Conservation (phyloP, 805 yeast species). For the Yarrowia osloensis region DNA sequence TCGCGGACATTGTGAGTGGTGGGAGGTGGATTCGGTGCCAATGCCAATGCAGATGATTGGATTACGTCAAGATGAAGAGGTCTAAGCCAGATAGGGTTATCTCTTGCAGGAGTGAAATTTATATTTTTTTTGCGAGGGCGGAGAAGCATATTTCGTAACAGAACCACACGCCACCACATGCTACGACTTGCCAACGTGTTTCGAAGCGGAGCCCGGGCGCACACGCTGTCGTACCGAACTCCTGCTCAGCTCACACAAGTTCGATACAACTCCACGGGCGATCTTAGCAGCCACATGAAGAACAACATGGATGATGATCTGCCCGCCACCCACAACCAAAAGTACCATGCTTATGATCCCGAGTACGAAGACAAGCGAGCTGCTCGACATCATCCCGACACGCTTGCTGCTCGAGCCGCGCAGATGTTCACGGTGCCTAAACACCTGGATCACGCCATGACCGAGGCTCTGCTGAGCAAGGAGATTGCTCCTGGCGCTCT, state of each 20-base stretch:
- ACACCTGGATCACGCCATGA: not conserved
- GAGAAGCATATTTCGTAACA: not conserved
- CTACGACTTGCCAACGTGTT: not conserved
- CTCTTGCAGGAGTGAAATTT: not conserved
- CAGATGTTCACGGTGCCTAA: constrained; percentile 12
- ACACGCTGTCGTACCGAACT: too few relatives aligned
- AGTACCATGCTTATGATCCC: not conserved
- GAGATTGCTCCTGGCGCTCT: constrained; percentile 57
- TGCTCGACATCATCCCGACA: constrained; percentile 4
- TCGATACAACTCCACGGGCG: not conserved
- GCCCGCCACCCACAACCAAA: not conserved
- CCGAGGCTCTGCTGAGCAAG: not conserved
- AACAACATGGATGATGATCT: not conserved
- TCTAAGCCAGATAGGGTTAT: not conserved
- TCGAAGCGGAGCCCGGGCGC: not conserved
- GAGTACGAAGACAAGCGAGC: not conserved
- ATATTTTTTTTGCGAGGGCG: too few relatives aligned
- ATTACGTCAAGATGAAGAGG: not conserved
- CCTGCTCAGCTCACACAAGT: too few relatives aligned
- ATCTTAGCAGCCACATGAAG: not conserved
- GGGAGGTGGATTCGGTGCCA: not conserved
- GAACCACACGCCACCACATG: not conserved
- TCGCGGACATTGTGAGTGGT: not conserved
- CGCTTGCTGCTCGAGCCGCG: not conserved
- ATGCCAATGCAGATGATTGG: not conserved